Base-by-base conservation (phyloP, 352 stramenopile genomes). In the Phytophthora ramorum region DNA sequence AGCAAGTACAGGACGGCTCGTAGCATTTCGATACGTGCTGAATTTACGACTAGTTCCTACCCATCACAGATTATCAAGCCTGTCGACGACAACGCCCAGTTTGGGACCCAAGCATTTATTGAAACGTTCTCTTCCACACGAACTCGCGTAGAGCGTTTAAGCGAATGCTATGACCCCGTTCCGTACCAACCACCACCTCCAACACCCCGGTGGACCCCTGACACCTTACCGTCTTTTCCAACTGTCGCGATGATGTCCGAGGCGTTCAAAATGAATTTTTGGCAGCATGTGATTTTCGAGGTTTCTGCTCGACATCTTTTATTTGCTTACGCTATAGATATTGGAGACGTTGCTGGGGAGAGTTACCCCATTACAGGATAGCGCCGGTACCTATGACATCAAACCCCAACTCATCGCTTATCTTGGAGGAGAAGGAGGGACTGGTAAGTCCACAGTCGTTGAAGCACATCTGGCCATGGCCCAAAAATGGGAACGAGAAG, bases 231-330 rank as follows among this genome's bases (percentile, higher is more conserved):
- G 2, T 4, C 17, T 0, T 78, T 76, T 40, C 51, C 67, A 7
- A 67, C 16, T 4, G 71, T 76, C 22, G n/a, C 13, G 1, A 41
- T 54, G 13, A 20, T 59, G 3, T 73, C 59, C 0, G 44, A 46
- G n/a, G 54, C 45, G 1, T 71, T 66, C 17, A 22, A 38, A 0
- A 26, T 78, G 0, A 78, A 78, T 17, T 69, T 79, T 17, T 75
- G 59, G 63, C 63, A 79, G n/a, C 67, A 79, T 16, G 40, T 58
- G 0, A 55, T 63, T 0, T 74, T 79, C 12, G 72, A 76, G 30
- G 24, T 54, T 10, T 4, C 40, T 7, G 63, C 71, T 2, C 50
- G 67, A 4, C 67, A 76, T 19, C 22, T 79, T 3, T 22, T 80
- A 0, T 65, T 57, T 6, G 46, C 43, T 0, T 75, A 71, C 19